Evolutionary conservation across 129 eudicot genomes (phyloP), one percentile per base, ranked within the genome.

Genomic region (Smallanthus sonchifolius): DNA sequence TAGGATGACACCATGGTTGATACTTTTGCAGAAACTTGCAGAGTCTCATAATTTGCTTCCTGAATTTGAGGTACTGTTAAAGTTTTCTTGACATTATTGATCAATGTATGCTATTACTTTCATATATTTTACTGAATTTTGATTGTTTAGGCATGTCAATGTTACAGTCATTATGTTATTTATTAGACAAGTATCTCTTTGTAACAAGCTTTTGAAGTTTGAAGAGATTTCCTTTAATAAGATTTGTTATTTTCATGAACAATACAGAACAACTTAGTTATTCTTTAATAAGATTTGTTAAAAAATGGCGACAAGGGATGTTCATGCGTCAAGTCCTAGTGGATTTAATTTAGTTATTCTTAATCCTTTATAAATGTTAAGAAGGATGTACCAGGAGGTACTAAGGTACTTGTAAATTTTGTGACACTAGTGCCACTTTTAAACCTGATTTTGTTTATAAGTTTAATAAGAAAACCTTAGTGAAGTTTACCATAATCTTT

Each of bases 1-100:
- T 74, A 80, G 98, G 61, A 90, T 94, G 76, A 89, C 88, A 37
- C 74, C 93, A 39, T 94, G 98, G 98, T 83, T 94, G 57, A 57
- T 84, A 64, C 97, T 86, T 61, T 82, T 94, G 73, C 86, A 82
- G 74, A 88, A 85, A 66, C 78, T 90, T 40, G 98, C 98, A 10
- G 39, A 85, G 44, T 84, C 97, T 11, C 96, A 78, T 76, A 86
- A 83, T 67, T 64, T 94, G 47, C 2, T 88, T 77, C 98, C 98
- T 76, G 97, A 94, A 77, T 94, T 94, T 74, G 98, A 94, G 93
- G 98, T 94, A 75, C 17, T 60, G 5, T 51, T 24, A 7, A 65
- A 8, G 32, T 15, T 36, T 63, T 63, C 10, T 60, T 14, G 42
- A 14, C 4, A 2, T 5, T 32, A 32, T 4, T 60, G 66, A 30